phyloP scores from a whole-genome alignment of 2,329 filamentous ascomycete genomes.

The Colletotrichum sp. region DNA sequence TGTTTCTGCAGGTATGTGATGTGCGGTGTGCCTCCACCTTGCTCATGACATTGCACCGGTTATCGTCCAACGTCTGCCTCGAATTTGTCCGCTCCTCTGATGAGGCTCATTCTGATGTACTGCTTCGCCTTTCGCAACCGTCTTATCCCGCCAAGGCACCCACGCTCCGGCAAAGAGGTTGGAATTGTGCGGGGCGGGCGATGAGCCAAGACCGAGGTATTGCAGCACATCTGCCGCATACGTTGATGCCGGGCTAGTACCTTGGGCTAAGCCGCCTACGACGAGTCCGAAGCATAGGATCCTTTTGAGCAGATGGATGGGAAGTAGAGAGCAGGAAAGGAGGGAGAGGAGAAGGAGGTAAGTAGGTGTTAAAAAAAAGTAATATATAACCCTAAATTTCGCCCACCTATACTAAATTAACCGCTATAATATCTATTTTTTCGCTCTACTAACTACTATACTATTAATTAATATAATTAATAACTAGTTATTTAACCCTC shows the following conservation, averaged over 20 bases:
- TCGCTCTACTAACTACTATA: no score
- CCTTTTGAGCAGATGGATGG: not conserved
- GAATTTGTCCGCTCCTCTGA: not conserved
- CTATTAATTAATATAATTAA: no score
- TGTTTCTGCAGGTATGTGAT: not conserved
- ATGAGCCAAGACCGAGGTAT: not conserved
- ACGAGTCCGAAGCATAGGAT: not conserved
- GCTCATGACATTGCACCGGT: not conserved
- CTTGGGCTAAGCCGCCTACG: not conserved
- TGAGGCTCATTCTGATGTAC: not conserved
- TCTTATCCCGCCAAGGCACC: not conserved
- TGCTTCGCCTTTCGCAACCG: not conserved
- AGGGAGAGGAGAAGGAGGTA: not conserved
- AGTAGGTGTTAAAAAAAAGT: no score
- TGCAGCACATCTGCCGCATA: not conserved
- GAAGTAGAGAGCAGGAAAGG: not conserved
- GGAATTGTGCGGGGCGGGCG: not conserved
- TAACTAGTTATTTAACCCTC: no score
- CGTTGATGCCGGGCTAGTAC: not conserved
- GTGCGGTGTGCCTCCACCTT: not conserved
- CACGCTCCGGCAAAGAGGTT: not conserved
- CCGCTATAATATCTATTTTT: no score
- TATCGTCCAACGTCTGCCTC: not conserved
- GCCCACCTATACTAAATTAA: no score
- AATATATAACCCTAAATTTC: no score